Conservation (phyloP, 1,139 yeast species). For the Protomyces arabidopsidicola region DNA sequence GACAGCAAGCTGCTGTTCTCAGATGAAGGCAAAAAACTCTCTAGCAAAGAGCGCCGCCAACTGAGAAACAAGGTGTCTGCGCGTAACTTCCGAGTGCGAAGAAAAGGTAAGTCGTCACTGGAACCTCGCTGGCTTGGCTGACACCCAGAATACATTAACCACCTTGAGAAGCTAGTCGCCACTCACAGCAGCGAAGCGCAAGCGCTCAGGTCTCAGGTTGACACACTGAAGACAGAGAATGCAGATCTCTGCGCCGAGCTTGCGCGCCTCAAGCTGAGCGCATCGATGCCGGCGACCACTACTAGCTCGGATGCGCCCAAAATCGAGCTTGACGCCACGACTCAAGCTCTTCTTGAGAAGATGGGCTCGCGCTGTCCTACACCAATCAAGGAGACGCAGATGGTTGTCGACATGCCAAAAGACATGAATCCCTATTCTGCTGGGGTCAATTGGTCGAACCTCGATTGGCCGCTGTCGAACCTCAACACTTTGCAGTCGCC, state of each 20-base stretch:
- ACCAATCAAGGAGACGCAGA: constrained; percentile 4
- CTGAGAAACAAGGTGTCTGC: constrained; percentile 40
- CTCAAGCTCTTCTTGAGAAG: not conserved
- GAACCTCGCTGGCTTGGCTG: not conserved
- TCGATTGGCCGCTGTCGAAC: constrained; percentile 22
- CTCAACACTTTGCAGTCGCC: constrained; percentile 10
- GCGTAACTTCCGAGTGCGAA: constrained; percentile 39
- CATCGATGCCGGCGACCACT: constrained; percentile 1
- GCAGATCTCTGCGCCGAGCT: constrained; percentile 15
- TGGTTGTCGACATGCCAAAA: constrained; percentile 6
- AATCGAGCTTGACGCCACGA: not conserved
- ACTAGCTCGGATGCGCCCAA: not conserved
- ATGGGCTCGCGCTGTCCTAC: constrained; percentile 2
- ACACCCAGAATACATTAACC: constrained; percentile 37
- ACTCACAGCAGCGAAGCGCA: constrained; percentile 34
- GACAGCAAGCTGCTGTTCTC: constrained; percentile 38
- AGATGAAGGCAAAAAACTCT: constrained; percentile 38
- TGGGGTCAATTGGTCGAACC: not conserved
- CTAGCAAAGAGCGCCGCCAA: constrained; percentile 39
- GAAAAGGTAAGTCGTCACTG: constrained; percentile 32
- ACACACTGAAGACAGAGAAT: constrained; percentile 31
- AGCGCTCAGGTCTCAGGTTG: constrained; percentile 33
- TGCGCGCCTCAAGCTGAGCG: constrained; percentile 8
- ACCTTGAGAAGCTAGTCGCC: constrained; percentile 37
- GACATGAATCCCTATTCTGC: constrained; percentile 24